Evolutionary conservation across 345 rosid species (phyloP).

Genomic region (Melastoma malabathricum): DNA sequence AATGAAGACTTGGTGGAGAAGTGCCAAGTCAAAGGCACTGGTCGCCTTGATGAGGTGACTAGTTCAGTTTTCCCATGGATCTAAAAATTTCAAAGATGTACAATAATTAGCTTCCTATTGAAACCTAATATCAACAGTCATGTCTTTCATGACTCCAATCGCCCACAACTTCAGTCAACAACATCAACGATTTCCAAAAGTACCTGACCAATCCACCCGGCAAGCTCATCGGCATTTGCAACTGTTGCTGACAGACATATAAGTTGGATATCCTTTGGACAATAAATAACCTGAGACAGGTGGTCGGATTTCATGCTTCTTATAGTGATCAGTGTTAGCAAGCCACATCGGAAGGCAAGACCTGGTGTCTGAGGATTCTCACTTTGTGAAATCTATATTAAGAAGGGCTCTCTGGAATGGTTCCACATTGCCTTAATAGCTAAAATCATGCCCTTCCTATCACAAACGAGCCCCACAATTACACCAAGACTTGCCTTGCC

Average conservation of each 20-base stretch:
- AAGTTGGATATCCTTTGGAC: conserved; percentile 83
- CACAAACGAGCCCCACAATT: conserved; percentile 1
- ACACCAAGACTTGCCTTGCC: too few relatives aligned
- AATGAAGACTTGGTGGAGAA: conserved; percentile 65
- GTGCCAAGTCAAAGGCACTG: conserved; percentile 95
- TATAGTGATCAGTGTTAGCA: too few relatives aligned
- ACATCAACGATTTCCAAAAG: neutral
- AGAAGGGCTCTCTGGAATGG: neutral
- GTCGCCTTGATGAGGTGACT: conserved; percentile 76
- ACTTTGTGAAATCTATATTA: too few relatives aligned
- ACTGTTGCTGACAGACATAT: conserved; percentile 92
- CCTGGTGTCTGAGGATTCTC: neutral
- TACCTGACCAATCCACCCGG: conserved; percentile 97
- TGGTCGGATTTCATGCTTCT: neutral
- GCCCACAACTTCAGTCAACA: neutral
- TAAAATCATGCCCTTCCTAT: neutral
- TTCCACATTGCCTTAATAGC: neutral
- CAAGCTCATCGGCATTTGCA: conserved; percentile 86
- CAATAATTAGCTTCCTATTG: too few relatives aligned
- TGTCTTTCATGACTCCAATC: too few relatives aligned
- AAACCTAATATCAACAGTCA: too few relatives aligned
- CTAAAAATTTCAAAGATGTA: conserved; percentile 22
- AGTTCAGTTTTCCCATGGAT: conserved; percentile 88
- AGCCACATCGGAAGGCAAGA: neutral
- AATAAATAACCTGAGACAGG: conserved; percentile 65